Percentiles rank a stretch among this genome's conserved stretches.
Evolutionary conservation across 352 stramenopile genomes (phyloP).

Genomic region (Phytophthora parvispora): DNA sequence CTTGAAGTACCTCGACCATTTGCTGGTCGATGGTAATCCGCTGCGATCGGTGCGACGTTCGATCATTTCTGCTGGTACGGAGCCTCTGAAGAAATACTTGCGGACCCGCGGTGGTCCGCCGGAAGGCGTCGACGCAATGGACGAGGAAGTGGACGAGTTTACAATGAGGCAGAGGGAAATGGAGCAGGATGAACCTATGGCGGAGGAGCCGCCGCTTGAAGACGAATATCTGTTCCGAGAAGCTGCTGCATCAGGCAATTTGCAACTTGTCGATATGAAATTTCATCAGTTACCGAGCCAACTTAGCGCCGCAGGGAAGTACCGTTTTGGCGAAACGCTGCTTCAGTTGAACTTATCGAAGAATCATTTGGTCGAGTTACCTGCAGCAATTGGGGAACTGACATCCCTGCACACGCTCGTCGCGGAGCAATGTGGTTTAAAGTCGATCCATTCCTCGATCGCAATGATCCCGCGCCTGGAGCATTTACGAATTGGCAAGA

Average conservation of each 20-base stretch:
- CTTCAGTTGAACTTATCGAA: conserved; percentile 79
- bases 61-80: conserved; percentile 69
- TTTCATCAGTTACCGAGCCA: conserved; percentile 52
- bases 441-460: conserved; percentile 59
- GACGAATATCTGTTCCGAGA: conserved; percentile 80
- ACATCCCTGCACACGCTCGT: conserved; percentile 70
- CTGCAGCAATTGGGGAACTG: conserved; percentile 60
- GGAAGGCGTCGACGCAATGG: conserved; percentile 61
- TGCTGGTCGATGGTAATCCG: conserved; percentile 83
- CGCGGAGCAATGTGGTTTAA: conserved; percentile 76
- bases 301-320: conserved; percentile 52
- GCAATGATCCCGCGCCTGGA: conserved; percentile 63
- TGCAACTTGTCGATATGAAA: conserved; percentile 71
- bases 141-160: conserved; percentile 85
- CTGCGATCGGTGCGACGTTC: conserved; percentile 78
- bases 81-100: conserved; percentile 87
- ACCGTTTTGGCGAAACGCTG: conserved; percentile 61
- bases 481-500: conserved; percentile 78
- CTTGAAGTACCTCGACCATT: conserved; percentile 77
- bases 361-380: conserved; percentile 62
- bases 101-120: conserved; percentile 76
- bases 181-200: conserved; percentile 47
- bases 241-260: conserved; percentile 57
- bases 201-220: conserved; percentile 30
- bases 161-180: conserved; percentile 50